Base-by-base conservation (phyloP, 108 stramenopile species). In the Cyclotella cryptica region DNA sequence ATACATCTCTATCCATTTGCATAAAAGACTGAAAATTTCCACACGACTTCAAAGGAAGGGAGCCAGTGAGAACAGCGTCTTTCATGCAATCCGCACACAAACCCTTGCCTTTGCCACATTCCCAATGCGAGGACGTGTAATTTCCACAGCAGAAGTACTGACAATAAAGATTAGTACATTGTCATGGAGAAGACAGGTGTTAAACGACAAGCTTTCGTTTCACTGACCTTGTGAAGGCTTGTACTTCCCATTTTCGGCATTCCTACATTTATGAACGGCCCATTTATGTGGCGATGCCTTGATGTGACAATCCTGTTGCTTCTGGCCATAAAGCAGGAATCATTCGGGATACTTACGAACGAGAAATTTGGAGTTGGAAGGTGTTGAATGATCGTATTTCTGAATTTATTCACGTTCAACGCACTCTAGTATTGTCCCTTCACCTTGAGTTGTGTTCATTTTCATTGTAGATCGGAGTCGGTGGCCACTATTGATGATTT, bases 161-260 rank as follows among this genome's bases (percentile, higher is more conserved):
- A 14, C 29, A 58, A 81, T 6, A 7, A 49, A 81, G n/a, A 3
- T n/a, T 61, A 17, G n/a, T n/a, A n/a, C n/a, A n/a, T n/a, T 3
- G 3, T 49, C 18, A n/a, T 35, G 2, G 2, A 35, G 35, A 35
- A 35, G 35, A 35, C 35, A 35, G 35, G 35, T 6, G 35, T 35
- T 35, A 6, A 35, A 35, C 35, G 35, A 35, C 6, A 35, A 35
- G 35, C 35, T 2, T 35, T 35, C 35, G 35, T 35, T 35, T 35
- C 12, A 61, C 60, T 61, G 15, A 61, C 60, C 30, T 61, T 61
- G 30, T 61, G 60, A 39, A 61, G 60, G 30, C 60, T 61, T 41
- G 41, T 59, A 43, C 69, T 79, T 27, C 78, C 78, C 68, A 58
- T 66, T 26, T 79, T 79, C 30, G 78, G 78, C 62, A 79, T 55